Conservation (phyloP, 1,284 basidiomycete genomes). For the Apiotrichum gamsii region DNA sequence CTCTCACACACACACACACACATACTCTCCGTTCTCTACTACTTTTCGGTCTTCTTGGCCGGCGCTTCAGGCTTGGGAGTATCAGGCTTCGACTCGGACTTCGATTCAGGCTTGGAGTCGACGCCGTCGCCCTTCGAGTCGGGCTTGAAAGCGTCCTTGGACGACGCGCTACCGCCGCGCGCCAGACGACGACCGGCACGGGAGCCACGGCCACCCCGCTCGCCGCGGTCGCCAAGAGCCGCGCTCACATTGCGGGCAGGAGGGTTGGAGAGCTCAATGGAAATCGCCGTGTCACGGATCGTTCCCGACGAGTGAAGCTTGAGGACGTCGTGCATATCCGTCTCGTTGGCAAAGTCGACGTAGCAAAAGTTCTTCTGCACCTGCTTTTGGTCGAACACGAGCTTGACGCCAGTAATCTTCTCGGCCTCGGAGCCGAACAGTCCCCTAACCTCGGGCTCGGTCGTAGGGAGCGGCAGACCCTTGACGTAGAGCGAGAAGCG, state of each 20-base stretch:
- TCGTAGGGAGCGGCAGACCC: conserved; percentile 53
- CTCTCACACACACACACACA: background rate
- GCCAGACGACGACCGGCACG: conserved; percentile 51
- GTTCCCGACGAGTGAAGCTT: conserved; percentile 57
- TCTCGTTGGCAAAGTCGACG: conserved; percentile 79
- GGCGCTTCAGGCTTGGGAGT: conserved; percentile 5
- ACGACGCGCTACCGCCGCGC: conserved; percentile 22
- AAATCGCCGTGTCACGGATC: conserved; percentile 46
- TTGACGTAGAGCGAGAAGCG: conserved; percentile 81
- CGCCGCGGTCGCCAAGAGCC: conserved; percentile 35
- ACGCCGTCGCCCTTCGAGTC: conserved; percentile 7
- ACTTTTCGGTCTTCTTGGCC: conserved; percentile 11
- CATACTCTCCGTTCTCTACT: background rate
- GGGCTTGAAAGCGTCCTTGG: conserved; percentile 10
- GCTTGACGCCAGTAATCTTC: conserved; percentile 63
- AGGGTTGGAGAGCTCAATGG: conserved; percentile 44
- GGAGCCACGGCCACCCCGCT: conserved; percentile 48
- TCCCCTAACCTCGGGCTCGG: conserved; percentile 63
- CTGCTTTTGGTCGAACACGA: conserved; percentile 51
- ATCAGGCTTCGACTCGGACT: background rate
- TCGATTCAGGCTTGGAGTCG: conserved; percentile 1
- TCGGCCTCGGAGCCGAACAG: conserved; percentile 54
- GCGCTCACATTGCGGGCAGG: conserved; percentile 21
- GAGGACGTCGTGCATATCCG: conserved; percentile 68
- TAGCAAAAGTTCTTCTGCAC: conserved; percentile 55